Evolutionary conservation across 441 rosid genomes (phyloP), one percentile per base, ranked within the genome.

Genomic region (Pelargonium myrrhifolium): DNA sequence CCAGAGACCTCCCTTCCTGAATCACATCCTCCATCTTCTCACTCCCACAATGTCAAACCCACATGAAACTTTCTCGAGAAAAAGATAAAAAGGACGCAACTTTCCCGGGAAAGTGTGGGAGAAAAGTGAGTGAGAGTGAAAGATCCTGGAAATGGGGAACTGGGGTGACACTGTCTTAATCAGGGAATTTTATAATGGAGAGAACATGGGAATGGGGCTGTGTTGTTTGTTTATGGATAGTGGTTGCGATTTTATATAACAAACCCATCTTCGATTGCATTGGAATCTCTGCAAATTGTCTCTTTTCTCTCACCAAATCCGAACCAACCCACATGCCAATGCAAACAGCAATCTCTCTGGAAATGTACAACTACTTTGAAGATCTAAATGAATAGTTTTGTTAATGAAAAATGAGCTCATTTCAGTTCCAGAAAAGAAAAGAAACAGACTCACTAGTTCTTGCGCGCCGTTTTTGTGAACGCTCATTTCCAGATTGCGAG

Each of bases 1-100:
- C 93, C 26, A 93, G 79, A 80, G 98, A 93, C 86, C 96, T 87
- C 71, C 93, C 96, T 69, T 75, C 75, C 78, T 80, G 77, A 65
- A 78, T 22, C 80, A 77, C 14, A 71, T 76, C 74, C 61, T 78
- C 83, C 83, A 72, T 84, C 39, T 6, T 35, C 39, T 35, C 31
- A 28, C 31, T 4, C 28, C 28, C 28, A 26, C 28, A 26, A 9
- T 0, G 39, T 5, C 39, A 51, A 17, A 51, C 58, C 58, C 58
- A 51, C 21, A 51, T 51, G 58, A 4, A 62, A 31, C 65, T 45
- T 76, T 43, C 61, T 22, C 42, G 43, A 67, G 61, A 60, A 69
- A 71, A 65, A 17, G 35, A 67, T n/a, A 35, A 58, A 60, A 61
- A 47, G 6, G 6, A 35, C 39, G 8, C 1, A 35, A 35, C 39